Evolutionary conservation across 169 alveolate genomes (phyloP).

Genomic region (Plasmodium knowlesi): DNA sequence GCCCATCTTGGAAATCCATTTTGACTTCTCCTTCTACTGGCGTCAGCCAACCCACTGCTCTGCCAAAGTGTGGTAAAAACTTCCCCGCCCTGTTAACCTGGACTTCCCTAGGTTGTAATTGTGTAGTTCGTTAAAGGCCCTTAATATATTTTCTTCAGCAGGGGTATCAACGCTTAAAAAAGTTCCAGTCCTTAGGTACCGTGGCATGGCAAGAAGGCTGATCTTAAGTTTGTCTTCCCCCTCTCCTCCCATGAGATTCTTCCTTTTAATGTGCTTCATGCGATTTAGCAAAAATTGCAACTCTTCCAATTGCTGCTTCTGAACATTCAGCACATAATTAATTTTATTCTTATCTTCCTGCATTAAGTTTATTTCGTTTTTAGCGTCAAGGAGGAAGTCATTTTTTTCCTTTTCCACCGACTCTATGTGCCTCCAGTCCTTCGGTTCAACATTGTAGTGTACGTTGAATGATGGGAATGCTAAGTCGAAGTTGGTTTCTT

Average conservation of each 20-base stretch:
- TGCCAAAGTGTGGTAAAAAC: constrained; percentile 48
- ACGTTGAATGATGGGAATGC: constrained; percentile 48
- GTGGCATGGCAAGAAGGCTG: constrained; percentile 11
- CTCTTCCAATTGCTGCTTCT: constrained; percentile 64
- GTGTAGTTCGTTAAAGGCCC: constrained; percentile 27
- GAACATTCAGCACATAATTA: constrained; percentile 39
- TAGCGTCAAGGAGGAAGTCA: constrained; percentile 25
- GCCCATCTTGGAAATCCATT: neutral
- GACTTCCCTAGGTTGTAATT: constrained; percentile 21
- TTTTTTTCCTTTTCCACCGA: constrained; percentile 34
- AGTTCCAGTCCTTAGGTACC: constrained; percentile 38
- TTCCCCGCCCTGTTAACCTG: constrained; percentile 6
- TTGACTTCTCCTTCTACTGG: neutral
- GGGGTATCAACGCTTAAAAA: neutral
- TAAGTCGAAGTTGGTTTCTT: constrained; percentile 21
- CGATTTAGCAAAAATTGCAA: constrained; percentile 30
- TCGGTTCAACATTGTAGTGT: constrained; percentile 68
- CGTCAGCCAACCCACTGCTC: constrained; percentile 52
- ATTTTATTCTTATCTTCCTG: constrained; percentile 59
- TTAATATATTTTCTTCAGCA: neutral
- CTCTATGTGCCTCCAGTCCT: constrained; percentile 62
- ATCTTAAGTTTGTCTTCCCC: neutral
- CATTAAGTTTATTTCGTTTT: constrained; percentile 53
- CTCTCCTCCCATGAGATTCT: neutral
- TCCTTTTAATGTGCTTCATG: constrained; percentile 5